Base-by-base conservation (phyloP, 805 yeast species). In the Lipomyces kockii region DNA sequence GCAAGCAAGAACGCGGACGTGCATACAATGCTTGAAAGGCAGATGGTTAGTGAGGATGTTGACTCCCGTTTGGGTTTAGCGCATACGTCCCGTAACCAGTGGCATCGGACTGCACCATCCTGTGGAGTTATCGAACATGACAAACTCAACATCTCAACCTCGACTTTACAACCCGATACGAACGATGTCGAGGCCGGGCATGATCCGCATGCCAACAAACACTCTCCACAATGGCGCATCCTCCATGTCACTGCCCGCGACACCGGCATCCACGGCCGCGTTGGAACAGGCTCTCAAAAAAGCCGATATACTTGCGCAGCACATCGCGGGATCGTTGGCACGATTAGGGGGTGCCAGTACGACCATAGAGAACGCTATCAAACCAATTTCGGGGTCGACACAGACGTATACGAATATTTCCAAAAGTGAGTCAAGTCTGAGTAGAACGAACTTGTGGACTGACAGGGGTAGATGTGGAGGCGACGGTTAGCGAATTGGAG, bases 231-330 rank as follows among this genome's bases (percentile, higher is more conserved):
- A 52, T 22, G 55, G 55, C 3, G 34, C 34, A 17, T 8, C 60
- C 5, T 53, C 58, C 53, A 32, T 61, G 7, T 5, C 60, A 29
- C 62, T 34, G 32, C 22, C 37, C 29, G 37, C 55, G 8, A 27
- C 58, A 1, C 35, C 35, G 29, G n/a, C 51, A 54, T 61, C 63
- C 20, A 49, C 62, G 11, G 66, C 57, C 6, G 49, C 68, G 37
- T 83, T 92, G 39, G 89, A 91, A 62, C 95, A 90, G 74, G 88
- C 89, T 63, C 81, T 93, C 43, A 78, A 82, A 60, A 84, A 86
- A 63, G 85, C 91, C 2, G 83, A 84, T 52, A 82, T 81, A 22
- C 78, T 91, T 53, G 84, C 92, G 9, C 74, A 77, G 1, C 78
- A 83, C 56, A 87, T 92, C 64, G 80, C 85, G 11, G 78, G 79